Conservation (phyloP, 1,139 yeast species). For the Saccharomycopsis crataegensis region DNA sequence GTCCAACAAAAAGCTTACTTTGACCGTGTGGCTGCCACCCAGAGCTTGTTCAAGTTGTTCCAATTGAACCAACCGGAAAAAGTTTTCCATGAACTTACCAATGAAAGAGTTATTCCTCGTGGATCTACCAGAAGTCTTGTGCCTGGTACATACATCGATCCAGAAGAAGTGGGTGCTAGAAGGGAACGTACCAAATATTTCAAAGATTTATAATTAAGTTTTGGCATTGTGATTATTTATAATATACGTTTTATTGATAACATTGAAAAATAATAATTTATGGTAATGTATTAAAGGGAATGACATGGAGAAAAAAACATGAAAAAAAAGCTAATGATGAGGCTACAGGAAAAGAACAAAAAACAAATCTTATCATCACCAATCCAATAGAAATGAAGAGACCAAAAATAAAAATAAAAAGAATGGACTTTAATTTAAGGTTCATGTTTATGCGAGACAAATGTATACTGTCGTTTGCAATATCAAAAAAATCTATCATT, state of each 20-base stretch:
- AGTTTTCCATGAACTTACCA: slow-evolving; percentile 15
- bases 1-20: slow-evolving; percentile 3
- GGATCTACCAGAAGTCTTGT: slow-evolving; percentile 15
- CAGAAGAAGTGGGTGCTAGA: slow-evolving; percentile 16
- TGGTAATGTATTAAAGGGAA: background rate
- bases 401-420: too few relatives aligned
- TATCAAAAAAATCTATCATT: too few relatives aligned
- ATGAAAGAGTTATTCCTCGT: slow-evolving; percentile 13
- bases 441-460: too few relatives aligned
- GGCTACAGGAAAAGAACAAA: too few relatives aligned
- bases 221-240: too few relatives aligned
- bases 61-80: slow-evolving; percentile 19
- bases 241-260: background rate
- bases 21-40: slow-evolving; percentile 2
- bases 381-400: too few relatives aligned
- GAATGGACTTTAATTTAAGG: too few relatives aligned
- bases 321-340: too few relatives aligned
- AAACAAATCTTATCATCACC: too few relatives aligned
- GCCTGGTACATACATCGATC: slow-evolving; percentile 17
- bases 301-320: background rate
- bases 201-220: slow-evolving; percentile 16
- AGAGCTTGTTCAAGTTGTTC: slow-evolving; percentile 12
- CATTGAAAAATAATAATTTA: background rate
- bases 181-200: slow-evolving; percentile 17
- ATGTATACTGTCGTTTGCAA: too few relatives aligned